Percentiles rank a stretch among this genome's conserved stretches.
phyloP scores from a whole-genome alignment of 1,139 yeast species.

The Geotrichum europaeum region DNA sequence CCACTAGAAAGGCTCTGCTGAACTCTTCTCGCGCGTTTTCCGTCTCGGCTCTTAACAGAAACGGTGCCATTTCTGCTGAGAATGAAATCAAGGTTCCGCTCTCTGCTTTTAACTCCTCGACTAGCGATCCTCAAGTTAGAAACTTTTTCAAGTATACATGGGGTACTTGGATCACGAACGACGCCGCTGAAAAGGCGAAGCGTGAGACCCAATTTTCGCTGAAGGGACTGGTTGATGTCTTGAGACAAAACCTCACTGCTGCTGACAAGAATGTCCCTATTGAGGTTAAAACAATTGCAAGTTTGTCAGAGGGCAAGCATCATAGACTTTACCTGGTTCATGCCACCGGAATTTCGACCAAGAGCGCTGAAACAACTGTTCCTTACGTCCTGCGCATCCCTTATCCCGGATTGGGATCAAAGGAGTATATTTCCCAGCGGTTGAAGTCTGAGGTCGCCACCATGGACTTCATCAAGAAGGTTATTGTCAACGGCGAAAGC shows the following conservation, averaged over 20 bases:
- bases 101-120: conserved; percentile 37
- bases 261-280: conserved; percentile 32
- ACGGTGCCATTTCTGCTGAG: conserved; percentile 8
- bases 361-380: conserved; percentile 11
- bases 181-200: conserved; percentile 61
- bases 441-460: conserved; percentile 92
- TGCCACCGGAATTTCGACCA: conserved; percentile 13
- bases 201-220: conserved; percentile 81
- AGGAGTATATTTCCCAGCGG: conserved; percentile 56
- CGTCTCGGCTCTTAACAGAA: not conserved
- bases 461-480: conserved; percentile 63
- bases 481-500: conserved; percentile 33
- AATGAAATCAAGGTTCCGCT: conserved; percentile 16
- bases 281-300: conserved; percentile 63
- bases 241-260: conserved; percentile 29
- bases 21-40: conserved; percentile 9
- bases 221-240: conserved; percentile 51
- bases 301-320: conserved; percentile 91
- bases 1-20: not conserved
- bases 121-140: conserved; percentile 62
- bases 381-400: conserved; percentile 75
- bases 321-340: conserved; percentile 70
- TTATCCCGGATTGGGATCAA: conserved; percentile 52
- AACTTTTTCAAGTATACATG: conserved; percentile 82
- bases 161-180: conserved; percentile 92